Conservation (phyloP, 1,284 basidiomycete genomes). For the Trametes polyzona region DNA sequence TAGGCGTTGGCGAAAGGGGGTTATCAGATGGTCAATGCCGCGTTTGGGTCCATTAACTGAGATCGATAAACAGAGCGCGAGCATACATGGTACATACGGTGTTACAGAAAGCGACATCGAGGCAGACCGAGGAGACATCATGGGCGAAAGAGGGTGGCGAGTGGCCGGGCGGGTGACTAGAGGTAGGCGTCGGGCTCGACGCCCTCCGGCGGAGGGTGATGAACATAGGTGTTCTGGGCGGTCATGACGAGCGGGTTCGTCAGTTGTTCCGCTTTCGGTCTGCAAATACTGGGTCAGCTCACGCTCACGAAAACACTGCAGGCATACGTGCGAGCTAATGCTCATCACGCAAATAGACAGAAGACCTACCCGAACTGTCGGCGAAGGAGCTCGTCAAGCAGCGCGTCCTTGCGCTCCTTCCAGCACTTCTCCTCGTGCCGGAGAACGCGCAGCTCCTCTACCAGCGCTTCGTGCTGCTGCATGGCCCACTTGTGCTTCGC, state of each 20-base stretch:
- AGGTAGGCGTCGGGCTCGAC: constrained; percentile 18
- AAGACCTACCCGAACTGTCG: constrained; percentile 33
- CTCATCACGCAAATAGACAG: background rate
- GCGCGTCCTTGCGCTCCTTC: constrained; percentile 36
- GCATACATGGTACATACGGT: constrained; percentile 6
- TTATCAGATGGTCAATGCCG: background rate
- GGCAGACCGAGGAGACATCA: background rate
- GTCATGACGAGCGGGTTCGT: constrained; percentile 30
- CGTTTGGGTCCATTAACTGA: background rate
- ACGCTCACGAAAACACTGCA: no score
- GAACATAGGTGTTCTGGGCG: constrained; percentile 26
- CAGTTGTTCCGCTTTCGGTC: constrained; percentile 29
- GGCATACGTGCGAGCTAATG: no score
- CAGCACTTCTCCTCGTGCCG: constrained; percentile 51
- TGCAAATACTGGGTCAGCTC: no score
- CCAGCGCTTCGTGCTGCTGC: constrained; percentile 61
- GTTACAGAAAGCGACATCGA: constrained; percentile 1
- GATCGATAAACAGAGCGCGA: constrained; percentile 4
- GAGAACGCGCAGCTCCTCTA: constrained; percentile 63
- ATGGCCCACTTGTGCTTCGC: constrained; percentile 70
- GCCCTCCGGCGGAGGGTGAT: constrained; percentile 16
- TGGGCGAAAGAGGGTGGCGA: no score
- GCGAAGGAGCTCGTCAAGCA: constrained; percentile 34
- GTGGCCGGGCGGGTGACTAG: background rate
- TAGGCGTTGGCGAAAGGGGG: no score